phyloP scores from a whole-genome alignment of 2,329 filamentous ascomycete species.

The Fusarium proliferatum region DNA sequence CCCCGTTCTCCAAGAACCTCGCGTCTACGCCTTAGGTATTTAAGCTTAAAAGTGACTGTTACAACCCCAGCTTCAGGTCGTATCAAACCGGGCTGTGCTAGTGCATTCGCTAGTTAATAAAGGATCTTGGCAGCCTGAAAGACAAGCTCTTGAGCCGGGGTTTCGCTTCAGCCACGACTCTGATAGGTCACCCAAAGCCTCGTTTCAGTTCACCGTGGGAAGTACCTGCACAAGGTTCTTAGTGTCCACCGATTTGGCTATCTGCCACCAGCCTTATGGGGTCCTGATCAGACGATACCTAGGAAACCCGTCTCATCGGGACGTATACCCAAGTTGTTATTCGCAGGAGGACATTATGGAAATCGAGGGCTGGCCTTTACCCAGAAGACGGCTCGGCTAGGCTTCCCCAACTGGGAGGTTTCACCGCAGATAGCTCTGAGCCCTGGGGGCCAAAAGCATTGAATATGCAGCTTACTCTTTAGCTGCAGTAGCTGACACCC shows the following conservation, averaged over 20 bases:
- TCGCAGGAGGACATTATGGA: background rate
- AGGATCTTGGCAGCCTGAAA: background rate
- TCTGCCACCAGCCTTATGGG: background rate
- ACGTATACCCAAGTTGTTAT: no score
- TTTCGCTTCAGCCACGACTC: background rate
- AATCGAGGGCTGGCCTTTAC: background rate
- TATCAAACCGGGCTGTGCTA: background rate
- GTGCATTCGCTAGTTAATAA: background rate
- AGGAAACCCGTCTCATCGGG: background rate
- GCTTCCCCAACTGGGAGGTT: background rate
- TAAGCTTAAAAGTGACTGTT: no score
- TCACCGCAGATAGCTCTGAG: background rate
- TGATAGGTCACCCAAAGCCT: background rate
- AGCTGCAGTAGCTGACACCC: slow-evolving; percentile 6
- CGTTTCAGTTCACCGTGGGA: background rate
- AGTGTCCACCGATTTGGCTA: background rate
- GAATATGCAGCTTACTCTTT: slow-evolving; percentile 10
- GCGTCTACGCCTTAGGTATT: no score
- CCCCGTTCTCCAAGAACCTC: fast-evolving
- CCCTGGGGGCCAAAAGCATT: background rate
- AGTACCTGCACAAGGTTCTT: background rate
- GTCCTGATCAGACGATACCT: background rate
- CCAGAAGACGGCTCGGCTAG: background rate
- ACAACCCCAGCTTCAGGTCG: background rate
- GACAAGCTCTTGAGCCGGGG: background rate